Base-by-base conservation (phyloP, 106 monocot species). In the Dendrobium catenatum region DNA sequence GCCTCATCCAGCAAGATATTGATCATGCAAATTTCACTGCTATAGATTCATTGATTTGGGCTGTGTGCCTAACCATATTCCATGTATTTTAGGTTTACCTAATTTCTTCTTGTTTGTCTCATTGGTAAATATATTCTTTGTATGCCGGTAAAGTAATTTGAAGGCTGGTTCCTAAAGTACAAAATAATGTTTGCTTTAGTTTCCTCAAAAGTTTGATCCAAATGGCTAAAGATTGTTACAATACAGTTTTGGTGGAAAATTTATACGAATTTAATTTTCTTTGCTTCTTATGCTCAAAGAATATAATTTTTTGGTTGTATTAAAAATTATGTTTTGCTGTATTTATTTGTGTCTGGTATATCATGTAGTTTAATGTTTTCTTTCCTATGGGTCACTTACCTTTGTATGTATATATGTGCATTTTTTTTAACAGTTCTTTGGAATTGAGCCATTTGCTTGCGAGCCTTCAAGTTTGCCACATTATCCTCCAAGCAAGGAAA, bases 401-500 rank as follows among this genome's bases (percentile, higher is more conserved):
- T 42, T 42, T 58, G 24, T 41, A 46, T 46, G 46, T 46, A 0
- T 46, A 9, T 46, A 46, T 9, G 37, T 37, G 3, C 37, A 6
- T 68, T 83, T 59, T 15, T 4, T 55, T 46, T 68, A 80, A 68
- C 85, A 91, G 91, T 91, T 88, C 79, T 91, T 91, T 75, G 82
- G 82, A 16, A 85, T 85, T 10, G 80, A 82, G 72, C 91, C 91
- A 76, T 88, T 56, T 76, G 88, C 91, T 51, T 91, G 91, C 49
- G 91, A 91, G 3, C 91, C 91, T 47, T 91, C 91, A 79, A 91
- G 88, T 64, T 79, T 91, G 72, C 91, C 91, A 72, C 85, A 79
- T 20, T 86, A 86, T 76, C 86, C 86, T 55, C 86, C 86, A 55
- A 86, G 86, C 82, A 86, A 86, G 80, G 88, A 91, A 79, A 88